Conservation (phyloP, 2,329 filamentous ascomycete species). For the Claviceps fusiformis region DNA sequence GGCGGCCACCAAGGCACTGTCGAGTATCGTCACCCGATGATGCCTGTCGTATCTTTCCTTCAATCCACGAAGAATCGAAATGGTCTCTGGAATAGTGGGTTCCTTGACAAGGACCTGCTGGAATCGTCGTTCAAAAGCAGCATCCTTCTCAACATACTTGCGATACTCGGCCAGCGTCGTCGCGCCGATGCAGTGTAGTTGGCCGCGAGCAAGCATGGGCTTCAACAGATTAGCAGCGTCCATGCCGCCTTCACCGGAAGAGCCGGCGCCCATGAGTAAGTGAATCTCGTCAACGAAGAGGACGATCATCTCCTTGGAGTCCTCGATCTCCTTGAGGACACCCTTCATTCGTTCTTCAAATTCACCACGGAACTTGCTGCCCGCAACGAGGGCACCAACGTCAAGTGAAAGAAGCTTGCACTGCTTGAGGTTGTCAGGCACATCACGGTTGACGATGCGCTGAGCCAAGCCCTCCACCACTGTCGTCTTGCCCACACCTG, state of each 20-base stretch:
- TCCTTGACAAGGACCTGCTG: conserved; percentile 97
- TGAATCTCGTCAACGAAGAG: conserved; percentile 99
- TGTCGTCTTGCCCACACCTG: conserved; percentile 96
- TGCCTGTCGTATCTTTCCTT: conserved; percentile 98
- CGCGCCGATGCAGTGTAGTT: conserved; percentile 94
- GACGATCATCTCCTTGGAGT: conserved; percentile 92
- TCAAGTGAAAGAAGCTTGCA: conserved; percentile 93
- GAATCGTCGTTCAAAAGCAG: conserved; percentile 95
- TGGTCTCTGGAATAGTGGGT: conserved; percentile 72
- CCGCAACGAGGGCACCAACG: conserved; percentile 86
- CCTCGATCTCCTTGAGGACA: conserved; percentile 89
- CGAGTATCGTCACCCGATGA: conserved; percentile 92
- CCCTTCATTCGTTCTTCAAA: conserved; percentile 99
- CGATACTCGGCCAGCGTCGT: conserved; percentile 92
- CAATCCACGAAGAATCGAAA: conserved; percentile 94
- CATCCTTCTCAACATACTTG: conserved; percentile 98
- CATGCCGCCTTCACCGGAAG: conserved; percentile 94
- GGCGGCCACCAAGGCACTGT: conserved; percentile 81
- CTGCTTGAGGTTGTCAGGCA: conserved; percentile 85
- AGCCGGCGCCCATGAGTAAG: conserved; percentile 91
- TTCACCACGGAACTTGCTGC: conserved; percentile 96
- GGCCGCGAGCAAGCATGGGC: conserved; percentile 92
- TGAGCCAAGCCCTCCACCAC: conserved; percentile 93
- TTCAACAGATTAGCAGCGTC: conserved; percentile 96
- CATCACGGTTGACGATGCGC: conserved; percentile 91